Percentiles rank a stretch among this genome's conserved stretches.
Evolutionary conservation across 352 stramenopile species (phyloP).

Genomic region (Globisporangium cystogenes): DNA sequence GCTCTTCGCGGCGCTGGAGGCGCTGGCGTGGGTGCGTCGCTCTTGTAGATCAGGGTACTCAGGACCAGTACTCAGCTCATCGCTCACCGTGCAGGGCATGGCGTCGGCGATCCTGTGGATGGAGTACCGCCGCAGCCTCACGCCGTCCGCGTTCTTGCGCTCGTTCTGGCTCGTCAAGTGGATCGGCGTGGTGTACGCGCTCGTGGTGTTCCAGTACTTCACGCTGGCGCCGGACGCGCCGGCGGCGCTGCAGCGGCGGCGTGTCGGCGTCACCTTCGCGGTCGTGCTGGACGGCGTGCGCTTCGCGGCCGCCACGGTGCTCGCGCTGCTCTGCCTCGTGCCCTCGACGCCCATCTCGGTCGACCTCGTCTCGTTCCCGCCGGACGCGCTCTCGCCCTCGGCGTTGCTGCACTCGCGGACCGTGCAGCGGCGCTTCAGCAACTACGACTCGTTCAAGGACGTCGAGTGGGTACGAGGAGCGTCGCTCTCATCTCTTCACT

Average conservation of each 20-base stretch:
- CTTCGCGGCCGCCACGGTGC: constrained; percentile 34
- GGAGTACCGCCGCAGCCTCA: constrained; percentile 59
- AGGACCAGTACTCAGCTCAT: not conserved
- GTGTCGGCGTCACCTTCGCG: constrained; percentile 1
- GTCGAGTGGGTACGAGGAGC: constrained; percentile 20
- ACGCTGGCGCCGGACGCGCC: constrained; percentile 1
- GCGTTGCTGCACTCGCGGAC: constrained; percentile 44
- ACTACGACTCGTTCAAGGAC: constrained; percentile 59
- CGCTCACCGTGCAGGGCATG: constrained; percentile 20
- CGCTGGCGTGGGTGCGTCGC: constrained; percentile 45
- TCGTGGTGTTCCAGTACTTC: constrained; percentile 33
- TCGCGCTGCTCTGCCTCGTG: constrained; percentile 48
- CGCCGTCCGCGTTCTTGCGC: constrained; percentile 49
- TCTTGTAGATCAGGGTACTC: no score
- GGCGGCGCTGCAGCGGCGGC: not conserved
- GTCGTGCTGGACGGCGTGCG: constrained; percentile 27
- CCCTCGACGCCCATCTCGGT: constrained; percentile 39
- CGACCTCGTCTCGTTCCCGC: constrained; percentile 41
- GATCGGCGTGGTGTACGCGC: constrained; percentile 33
- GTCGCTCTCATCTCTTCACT: no score
- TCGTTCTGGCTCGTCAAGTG: constrained; percentile 60
- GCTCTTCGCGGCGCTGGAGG: constrained; percentile 48
- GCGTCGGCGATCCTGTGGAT: constrained; percentile 62
- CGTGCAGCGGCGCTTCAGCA: constrained; percentile 24
- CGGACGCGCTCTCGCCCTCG: constrained; percentile 43